These are phyloP conservation scores for Aspergillus steynii DNA, from an alignment of 495 filamentous ascomycete species.

Conservation along the genomic window DNA sequence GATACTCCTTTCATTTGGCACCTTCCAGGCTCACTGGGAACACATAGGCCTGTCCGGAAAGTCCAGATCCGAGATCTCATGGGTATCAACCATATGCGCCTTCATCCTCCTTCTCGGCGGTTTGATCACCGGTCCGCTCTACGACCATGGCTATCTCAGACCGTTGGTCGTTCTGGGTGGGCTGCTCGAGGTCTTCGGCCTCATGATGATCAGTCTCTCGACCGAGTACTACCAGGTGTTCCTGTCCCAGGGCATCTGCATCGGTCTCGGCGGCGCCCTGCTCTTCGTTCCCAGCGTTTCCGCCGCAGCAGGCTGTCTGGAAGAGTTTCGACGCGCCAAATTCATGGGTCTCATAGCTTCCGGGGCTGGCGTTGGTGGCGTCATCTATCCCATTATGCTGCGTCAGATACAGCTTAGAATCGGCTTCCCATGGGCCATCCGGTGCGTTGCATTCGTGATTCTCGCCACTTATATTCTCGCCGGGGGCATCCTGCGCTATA, in stretches of 20 bases:
- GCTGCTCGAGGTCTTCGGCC: constrained; percentile 14
- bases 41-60: neutral
- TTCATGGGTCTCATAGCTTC: constrained; percentile 4
- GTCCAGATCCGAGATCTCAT: neutral
- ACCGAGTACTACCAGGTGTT: constrained; percentile 32
- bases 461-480: neutral
- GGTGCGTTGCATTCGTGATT: neutral
- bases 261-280: constrained; percentile 24
- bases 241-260: constrained; percentile 28
- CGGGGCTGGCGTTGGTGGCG: constrained; percentile 2
- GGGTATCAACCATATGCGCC: neutral
- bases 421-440: neutral
- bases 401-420: neutral
- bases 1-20: neutral
- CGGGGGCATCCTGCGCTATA: neutral
- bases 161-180: neutral
- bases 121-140: constrained; percentile 9
- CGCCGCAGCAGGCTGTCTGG: neutral
- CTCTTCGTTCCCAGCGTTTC: constrained; percentile 6
- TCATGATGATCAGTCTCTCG: constrained; percentile 29
- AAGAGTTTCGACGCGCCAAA: neutral
- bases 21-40: neutral
- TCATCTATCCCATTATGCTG: constrained; percentile 16
- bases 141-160: constrained; percentile 7
- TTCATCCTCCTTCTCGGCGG: neutral